Conservation (phyloP, 768 basidiomycete genomes). For the Termitomyces sp. region DNA sequence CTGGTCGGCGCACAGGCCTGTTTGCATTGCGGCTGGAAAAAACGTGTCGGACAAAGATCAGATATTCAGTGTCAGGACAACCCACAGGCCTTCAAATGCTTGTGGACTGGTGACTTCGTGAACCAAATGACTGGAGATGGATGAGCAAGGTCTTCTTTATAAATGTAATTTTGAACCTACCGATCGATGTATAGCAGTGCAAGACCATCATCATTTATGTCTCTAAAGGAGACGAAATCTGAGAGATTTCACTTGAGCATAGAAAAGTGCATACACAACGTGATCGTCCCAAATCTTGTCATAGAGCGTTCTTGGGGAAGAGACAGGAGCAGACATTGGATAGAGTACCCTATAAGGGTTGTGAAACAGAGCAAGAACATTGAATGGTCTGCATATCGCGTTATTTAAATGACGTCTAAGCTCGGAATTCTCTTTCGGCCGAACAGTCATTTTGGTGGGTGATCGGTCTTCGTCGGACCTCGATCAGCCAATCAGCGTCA, state of each 20-base stretch:
- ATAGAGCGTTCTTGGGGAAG: constrained; percentile 81
- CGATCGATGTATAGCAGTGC: constrained; percentile 82
- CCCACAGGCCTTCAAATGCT: constrained; percentile 83
- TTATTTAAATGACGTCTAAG: constrained; percentile 8
- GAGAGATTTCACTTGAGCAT: neutral
- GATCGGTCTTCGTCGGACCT: constrained; percentile 8
- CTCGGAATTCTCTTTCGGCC: constrained; percentile 9
- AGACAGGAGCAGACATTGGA: constrained; percentile 34
- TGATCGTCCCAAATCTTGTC: constrained; percentile 99
- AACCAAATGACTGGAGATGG: constrained; percentile 46
- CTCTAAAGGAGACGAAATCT: constrained; percentile 32
- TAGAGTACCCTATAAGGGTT: constrained; percentile 3
- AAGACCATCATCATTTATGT: constrained; percentile 68
- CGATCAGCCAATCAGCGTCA: constrained; percentile 9
- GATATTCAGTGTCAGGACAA: constrained; percentile 6
- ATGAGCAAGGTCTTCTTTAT: neutral
- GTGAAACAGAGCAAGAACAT: neutral
- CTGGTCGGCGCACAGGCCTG: constrained; percentile 74
- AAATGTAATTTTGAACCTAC: constrained; percentile 27
- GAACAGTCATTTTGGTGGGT: constrained; percentile 1
- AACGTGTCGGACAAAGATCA: constrained; percentile 10
- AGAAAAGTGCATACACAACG: constrained; percentile 59
- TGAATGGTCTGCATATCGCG: neutral
- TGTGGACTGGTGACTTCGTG: constrained; percentile 95
- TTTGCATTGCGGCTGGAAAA: constrained; percentile 58